Percentiles rank a stretch among this genome's conserved stretches.
Evolutionary conservation across 192 early-diverging fungal genomes (phyloP).

Genomic region (Coemansia furcata): DNA sequence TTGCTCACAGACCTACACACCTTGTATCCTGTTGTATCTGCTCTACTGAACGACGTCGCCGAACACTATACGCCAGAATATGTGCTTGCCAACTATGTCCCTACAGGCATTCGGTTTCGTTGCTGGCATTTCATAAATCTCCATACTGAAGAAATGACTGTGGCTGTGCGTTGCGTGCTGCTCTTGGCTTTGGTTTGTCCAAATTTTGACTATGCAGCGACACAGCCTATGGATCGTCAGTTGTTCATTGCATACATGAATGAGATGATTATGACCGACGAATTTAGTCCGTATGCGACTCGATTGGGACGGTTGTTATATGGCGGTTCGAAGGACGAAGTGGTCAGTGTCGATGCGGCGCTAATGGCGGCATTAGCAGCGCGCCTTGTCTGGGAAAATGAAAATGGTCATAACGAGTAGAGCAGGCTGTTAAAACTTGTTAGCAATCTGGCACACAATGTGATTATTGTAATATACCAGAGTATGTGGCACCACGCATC

Average conservation of each 20-base stretch:
- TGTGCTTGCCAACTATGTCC: background rate
- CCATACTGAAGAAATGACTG: background rate
- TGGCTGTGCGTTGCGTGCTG: background rate
- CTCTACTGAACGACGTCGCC: background rate
- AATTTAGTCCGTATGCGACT: background rate
- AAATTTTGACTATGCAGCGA: background rate
- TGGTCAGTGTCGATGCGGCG: background rate
- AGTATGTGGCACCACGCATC: too few species aligned
- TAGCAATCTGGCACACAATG: too few species aligned
- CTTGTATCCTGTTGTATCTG: background rate
- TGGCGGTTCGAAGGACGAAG: background rate
- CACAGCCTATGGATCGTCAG: background rate
- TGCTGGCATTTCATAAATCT: background rate
- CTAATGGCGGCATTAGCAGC: background rate
- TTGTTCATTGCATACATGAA: background rate
- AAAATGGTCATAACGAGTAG: too few species aligned
- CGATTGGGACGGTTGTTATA: background rate
- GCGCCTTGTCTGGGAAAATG: too few species aligned
- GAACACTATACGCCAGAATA: background rate
- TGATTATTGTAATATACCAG: too few species aligned
- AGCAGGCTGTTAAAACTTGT: too few species aligned
- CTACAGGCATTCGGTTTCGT: background rate
- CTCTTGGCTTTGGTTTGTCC: background rate
- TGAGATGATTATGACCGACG: background rate
- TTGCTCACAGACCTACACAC: background rate